A percentile compares a stretch with the other conserved stretches of the same genome.
Conservation (phyloP, 345 rosid genomes). For the Gossypium longicalyx region DNA sequence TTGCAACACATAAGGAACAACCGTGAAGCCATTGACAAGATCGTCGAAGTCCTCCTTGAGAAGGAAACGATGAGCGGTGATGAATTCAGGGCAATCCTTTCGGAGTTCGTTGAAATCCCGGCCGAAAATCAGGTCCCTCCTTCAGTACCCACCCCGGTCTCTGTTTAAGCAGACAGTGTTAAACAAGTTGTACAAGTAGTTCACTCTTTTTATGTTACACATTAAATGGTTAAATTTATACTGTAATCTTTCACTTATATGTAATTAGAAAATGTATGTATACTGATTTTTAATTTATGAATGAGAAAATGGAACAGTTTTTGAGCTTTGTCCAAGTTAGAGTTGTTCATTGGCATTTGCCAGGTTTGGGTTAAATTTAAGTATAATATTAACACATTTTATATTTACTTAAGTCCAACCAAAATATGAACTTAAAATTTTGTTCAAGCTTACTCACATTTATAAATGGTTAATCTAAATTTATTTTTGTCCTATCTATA, state of each 20-base stretch:
- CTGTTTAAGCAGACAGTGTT: conserved; percentile 31
- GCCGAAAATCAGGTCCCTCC: conserved; percentile 63
- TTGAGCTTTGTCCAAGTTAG: not conserved
- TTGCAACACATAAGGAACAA: conserved; percentile 74
- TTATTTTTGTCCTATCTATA: no score
- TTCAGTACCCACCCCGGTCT: conserved; percentile 44
- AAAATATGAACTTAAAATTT: no score
- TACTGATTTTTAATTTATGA: not conserved
- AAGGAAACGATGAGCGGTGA: conserved; percentile 87
- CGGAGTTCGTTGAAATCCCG: conserved; percentile 89
- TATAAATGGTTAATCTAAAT: no score
- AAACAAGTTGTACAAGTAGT: not conserved
- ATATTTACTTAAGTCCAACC: no score
- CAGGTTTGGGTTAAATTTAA: no score
- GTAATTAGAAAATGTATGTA: conserved; percentile 12
- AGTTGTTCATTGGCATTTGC: no score
- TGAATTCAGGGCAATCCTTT: conserved; percentile 89
- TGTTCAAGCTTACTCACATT: accelerated
- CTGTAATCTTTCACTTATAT: not conserved
- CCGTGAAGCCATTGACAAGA: conserved; percentile 94
- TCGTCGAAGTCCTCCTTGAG: conserved; percentile 90
- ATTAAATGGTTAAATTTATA: not conserved
- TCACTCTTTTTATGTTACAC: not conserved
- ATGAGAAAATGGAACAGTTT: not conserved
- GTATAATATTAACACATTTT: no score